These are phyloP conservation scores for Xylariaceae sp. DNA, from an alignment of 2,329 filamentous ascomycete genomes.

Conservation along the genomic window DNA sequence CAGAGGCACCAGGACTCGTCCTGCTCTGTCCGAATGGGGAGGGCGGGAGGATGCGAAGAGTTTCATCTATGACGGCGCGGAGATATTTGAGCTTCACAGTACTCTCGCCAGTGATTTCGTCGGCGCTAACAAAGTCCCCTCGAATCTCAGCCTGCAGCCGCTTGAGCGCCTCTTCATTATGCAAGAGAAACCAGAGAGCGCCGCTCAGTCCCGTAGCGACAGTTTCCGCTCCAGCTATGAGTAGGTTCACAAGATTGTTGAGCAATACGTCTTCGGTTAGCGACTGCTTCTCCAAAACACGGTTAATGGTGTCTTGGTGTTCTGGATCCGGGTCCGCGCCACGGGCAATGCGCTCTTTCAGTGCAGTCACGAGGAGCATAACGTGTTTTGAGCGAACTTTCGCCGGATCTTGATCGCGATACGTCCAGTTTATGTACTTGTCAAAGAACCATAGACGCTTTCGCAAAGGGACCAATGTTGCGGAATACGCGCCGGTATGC, in stretches of 20 bases:
- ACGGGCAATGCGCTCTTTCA: background rate
- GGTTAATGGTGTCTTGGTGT: background rate
- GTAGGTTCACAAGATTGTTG: background rate
- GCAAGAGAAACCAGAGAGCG: background rate
- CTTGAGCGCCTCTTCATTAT: background rate
- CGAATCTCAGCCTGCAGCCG: background rate
- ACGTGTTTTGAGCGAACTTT: background rate
- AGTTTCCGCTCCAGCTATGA: background rate
- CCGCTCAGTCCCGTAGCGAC: background rate
- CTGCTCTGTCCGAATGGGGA: slow-evolving; percentile 1
- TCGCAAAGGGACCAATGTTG: slow-evolving; percentile 1
- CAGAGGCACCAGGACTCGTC: background rate
- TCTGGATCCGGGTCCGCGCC: background rate
- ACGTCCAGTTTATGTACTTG: background rate
- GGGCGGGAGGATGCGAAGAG: background rate
- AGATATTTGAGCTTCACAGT: background rate
- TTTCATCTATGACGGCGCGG: background rate
- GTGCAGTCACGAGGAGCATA: background rate
- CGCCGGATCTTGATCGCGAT: background rate
- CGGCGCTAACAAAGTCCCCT: background rate
- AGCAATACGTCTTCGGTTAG: background rate
- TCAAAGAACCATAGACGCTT: slow-evolving; percentile 1
- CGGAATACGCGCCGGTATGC: slow-evolving; percentile 2
- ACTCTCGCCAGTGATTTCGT: background rate
- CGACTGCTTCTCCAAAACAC: background rate